These are phyloP conservation scores for Castanea mollissima DNA, from an alignment of 306 rosid genomes.

Conservation along the genomic window DNA sequence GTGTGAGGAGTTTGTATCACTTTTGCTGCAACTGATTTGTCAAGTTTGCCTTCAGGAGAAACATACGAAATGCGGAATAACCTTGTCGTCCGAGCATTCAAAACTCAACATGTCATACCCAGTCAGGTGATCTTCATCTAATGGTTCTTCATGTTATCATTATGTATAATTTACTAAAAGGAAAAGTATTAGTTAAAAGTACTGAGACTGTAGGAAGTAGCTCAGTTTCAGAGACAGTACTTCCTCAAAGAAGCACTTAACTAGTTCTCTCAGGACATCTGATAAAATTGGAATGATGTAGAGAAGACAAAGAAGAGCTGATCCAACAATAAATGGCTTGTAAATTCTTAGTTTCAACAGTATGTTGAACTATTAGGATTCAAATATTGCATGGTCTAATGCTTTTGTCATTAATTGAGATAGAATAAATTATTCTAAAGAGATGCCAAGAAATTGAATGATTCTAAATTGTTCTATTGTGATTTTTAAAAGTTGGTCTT, in stretches of 20 bases:
- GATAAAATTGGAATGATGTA: too few relatives aligned
- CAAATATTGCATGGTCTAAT: neutral
- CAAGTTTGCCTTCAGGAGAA: constrained; percentile 67
- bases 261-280: too few relatives aligned
- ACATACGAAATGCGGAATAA: constrained; percentile 87
- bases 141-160: neutral
- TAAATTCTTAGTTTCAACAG: neutral
- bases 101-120: constrained; percentile 84
- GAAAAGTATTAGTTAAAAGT: neutral
- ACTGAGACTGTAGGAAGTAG: neutral
- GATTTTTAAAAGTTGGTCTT: neutral
- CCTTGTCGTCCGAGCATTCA: constrained; percentile 93
- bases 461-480: neutral
- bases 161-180: neutral
- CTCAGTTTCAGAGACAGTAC: neutral
- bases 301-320: neutral
- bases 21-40: constrained; percentile 14
- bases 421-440: neutral
- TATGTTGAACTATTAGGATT: neutral
- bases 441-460: neutral
- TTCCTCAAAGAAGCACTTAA: neutral
- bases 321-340: neutral
- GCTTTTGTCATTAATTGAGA: neutral
- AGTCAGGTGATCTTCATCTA: constrained; percentile 67
- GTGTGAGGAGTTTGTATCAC: constrained; percentile 7